phyloP scores from a whole-genome alignment of 306 rosid genomes.

The Acmispon strigosus region DNA sequence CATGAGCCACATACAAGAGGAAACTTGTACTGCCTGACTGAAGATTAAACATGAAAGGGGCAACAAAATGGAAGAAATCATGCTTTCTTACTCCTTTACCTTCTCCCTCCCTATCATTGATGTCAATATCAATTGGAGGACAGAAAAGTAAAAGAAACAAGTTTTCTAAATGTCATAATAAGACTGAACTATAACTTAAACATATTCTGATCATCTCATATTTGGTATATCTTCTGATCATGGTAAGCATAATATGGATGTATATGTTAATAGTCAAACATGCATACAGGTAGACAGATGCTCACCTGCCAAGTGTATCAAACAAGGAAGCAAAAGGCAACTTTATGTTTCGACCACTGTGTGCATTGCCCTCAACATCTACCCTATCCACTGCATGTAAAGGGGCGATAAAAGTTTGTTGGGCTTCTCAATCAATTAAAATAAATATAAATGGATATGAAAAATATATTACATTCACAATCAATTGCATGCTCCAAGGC shows the following conservation, averaged over 20 bases:
- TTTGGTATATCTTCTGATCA: neutral
- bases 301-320: constrained; percentile 91
- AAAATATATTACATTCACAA: constrained; percentile 64
- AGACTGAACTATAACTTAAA: neutral
- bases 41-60: neutral
- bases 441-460: constrained; percentile 2
- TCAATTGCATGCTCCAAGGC: constrained; percentile 77
- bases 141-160: constrained; percentile 3
- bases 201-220: neutral
- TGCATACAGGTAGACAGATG: constrained; percentile 4
- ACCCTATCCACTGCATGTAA: constrained; percentile 77
- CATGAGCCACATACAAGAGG: neutral
- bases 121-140: constrained; percentile 3
- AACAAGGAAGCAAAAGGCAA: constrained; percentile 87
- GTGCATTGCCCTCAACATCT: constrained; percentile 69
- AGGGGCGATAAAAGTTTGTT: constrained; percentile 14
- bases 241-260: neutral
- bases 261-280: constrained; percentile 7
- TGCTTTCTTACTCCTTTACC: neutral
- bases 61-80: neutral
- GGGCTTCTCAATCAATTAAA: constrained; percentile 13
- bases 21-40: neutral
- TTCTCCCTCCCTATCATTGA: neutral
- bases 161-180: constrained; percentile 12
- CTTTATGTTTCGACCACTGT: constrained; percentile 65